These are phyloP conservation scores for Entomortierella beljakovae DNA, from an alignment of 192 early-diverging fungal species.

Conservation along the genomic window DNA sequence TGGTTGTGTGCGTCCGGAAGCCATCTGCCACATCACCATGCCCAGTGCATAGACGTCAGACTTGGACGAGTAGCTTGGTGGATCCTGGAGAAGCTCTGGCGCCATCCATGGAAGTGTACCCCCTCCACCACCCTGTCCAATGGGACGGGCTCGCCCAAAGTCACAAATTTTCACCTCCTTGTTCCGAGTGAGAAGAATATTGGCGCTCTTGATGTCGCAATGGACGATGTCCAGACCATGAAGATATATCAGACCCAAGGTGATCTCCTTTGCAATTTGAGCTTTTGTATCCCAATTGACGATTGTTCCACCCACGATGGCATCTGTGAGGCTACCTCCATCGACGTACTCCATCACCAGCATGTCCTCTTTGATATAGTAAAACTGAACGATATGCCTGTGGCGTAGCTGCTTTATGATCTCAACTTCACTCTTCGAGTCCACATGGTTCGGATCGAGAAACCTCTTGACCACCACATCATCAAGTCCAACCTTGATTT, in stretches of 20 bases:
- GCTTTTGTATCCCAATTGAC: conserved; percentile 4
- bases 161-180: conserved; percentile 28
- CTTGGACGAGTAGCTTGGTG: conserved; percentile 2
- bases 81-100: conserved; percentile 10
- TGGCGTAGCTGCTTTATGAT: neutral
- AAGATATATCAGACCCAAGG: conserved; percentile 24
- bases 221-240: conserved; percentile 31
- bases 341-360: conserved; percentile 20
- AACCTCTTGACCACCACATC: conserved; percentile 8
- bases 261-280: conserved; percentile 4
- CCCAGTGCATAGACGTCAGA: conserved; percentile 42
- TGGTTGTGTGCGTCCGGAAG: conserved; percentile 5
- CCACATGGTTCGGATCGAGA: neutral
- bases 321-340: conserved; percentile 6
- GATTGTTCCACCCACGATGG: neutral
- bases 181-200: conserved; percentile 17
- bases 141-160: conserved; percentile 8
- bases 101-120: conserved; percentile 15
- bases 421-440: neutral
- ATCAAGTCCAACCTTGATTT: conserved; percentile 11
- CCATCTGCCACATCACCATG: conserved; percentile 33
- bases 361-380: neutral
- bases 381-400: conserved; percentile 18
- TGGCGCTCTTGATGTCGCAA: conserved; percentile 43
- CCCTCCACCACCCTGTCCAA: neutral